These are phyloP conservation scores for Vitis vinifera DNA, from an alignment of 164 flowering plant genomes.

Conservation along the genomic window DNA sequence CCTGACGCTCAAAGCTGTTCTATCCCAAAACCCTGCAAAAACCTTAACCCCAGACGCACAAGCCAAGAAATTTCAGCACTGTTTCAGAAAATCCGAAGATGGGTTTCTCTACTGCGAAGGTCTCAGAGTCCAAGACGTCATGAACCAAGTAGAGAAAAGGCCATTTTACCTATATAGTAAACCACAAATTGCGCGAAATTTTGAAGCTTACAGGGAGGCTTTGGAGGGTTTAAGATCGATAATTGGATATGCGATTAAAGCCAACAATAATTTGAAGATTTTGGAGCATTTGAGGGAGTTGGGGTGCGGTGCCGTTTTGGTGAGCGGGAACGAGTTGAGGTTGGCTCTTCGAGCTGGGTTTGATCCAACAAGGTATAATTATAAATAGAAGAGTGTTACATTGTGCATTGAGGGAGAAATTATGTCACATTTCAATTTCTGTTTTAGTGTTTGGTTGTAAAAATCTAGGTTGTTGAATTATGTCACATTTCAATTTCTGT, in stretches of 20 bases:
- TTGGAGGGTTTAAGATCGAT: conserved; percentile 70
- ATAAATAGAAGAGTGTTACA: not conserved
- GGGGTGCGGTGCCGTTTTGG: conserved; percentile 97
- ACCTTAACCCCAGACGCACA: conserved; percentile 16
- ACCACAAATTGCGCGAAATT: conserved; percentile 78
- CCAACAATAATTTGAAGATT: conserved; percentile 88
- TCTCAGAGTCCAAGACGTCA: conserved; percentile 60
- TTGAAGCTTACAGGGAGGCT: conserved; percentile 82
- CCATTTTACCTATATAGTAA: conserved; percentile 93
- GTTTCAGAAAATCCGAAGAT: conserved; percentile 74
- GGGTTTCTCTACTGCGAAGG: conserved; percentile 85
- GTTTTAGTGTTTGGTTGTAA: too few species aligned
- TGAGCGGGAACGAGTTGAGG: conserved; percentile 91
- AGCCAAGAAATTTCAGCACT: conserved; percentile 50
- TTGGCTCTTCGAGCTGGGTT: conserved; percentile 88
- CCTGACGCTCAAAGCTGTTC: conserved; percentile 35
- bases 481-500: too few species aligned
- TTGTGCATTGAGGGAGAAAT: too few species aligned
- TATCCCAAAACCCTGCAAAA: conserved; percentile 30
- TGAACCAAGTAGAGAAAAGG: conserved; percentile 67
- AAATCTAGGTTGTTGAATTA: too few species aligned
- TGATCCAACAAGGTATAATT: conserved; percentile 74
- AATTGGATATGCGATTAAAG: conserved; percentile 93
- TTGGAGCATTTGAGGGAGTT: conserved; percentile 82
- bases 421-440: too few species aligned